A percentile compares a stretch with the other conserved stretches of the same genome.
Conservation (phyloP, 2,329 filamentous ascomycete species). For the Aureobasidium sp. region DNA sequence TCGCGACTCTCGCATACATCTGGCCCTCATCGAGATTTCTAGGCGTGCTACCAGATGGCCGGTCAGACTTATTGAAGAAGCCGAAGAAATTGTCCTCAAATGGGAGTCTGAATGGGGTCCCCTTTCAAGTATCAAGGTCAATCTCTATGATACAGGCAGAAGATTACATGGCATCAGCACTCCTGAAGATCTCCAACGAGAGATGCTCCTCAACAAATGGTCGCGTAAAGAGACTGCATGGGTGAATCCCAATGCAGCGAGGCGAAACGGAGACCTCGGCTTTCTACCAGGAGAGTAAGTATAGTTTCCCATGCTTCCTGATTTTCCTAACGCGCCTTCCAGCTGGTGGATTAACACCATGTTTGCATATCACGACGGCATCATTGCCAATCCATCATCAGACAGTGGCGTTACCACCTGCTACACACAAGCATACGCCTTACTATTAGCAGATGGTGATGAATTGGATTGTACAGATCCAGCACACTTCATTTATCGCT, state of each 20-base stretch:
- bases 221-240: conserved; percentile 20
- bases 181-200: conserved; percentile 29
- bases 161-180: conserved; percentile 34
- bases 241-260: conserved; percentile 26
- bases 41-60: conserved; percentile 42
- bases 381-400: conserved; percentile 35
- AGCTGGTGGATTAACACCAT: conserved; percentile 44
- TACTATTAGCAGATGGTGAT: conserved; percentile 33
- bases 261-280: conserved; percentile 32
- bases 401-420: conserved; percentile 36
- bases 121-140: conserved; percentile 29
- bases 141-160: conserved; percentile 36
- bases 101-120: conserved; percentile 33
- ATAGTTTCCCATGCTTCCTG: not conserved
- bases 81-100: conserved; percentile 31
- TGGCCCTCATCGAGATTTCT: conserved; percentile 34
- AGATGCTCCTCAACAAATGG: conserved; percentile 27
- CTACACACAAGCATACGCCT: conserved; percentile 35
- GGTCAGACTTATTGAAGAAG: conserved; percentile 33
- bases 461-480: conserved; percentile 30
- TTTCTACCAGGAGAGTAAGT: conserved; percentile 39
- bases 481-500: conserved; percentile 34
- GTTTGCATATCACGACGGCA: conserved; percentile 39
- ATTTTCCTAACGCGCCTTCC: not conserved
- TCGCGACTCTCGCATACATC: conserved; percentile 38